Conservation (phyloP, 805 yeast genomes). For the Saturnispora zaruensis region DNA sequence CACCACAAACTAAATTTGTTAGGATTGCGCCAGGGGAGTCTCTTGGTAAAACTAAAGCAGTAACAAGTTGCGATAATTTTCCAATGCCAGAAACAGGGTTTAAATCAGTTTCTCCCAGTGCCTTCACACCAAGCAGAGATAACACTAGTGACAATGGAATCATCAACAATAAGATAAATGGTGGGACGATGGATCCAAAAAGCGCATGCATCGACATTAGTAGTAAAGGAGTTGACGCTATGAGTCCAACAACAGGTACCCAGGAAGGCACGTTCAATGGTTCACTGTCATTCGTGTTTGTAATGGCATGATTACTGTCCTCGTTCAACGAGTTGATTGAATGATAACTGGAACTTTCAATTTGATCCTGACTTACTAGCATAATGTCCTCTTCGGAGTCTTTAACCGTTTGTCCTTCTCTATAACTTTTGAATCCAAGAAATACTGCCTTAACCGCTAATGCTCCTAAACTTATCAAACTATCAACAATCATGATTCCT, state of each 20-base stretch:
- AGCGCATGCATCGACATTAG: conserved; percentile 53
- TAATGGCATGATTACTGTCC: conserved; percentile 28
- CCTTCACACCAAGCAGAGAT: conserved; percentile 83
- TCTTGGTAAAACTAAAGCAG: conserved; percentile 72
- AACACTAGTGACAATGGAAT: conserved; percentile 67
- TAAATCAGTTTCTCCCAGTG: conserved; percentile 92
- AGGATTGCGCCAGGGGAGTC: conserved; percentile 73
- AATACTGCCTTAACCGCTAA: not conserved
- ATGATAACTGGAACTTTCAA: not conserved
- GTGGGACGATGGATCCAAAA: conserved; percentile 65
- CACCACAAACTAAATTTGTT: conserved; percentile 88
- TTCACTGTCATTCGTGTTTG: not conserved
- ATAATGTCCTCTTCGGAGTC: not conserved
- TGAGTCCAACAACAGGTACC: conserved; percentile 40
- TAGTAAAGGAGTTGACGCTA: conserved; percentile 60
- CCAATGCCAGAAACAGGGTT: conserved; percentile 98
- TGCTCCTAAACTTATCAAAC: conserved; percentile 58
- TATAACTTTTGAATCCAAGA: not conserved
- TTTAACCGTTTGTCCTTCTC: not conserved
- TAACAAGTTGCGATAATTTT: conserved; percentile 79
- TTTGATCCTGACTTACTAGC: not conserved
- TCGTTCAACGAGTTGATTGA: not conserved
- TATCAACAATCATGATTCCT: conserved; percentile 90
- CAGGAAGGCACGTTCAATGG: conserved; percentile 2
- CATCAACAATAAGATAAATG: conserved; percentile 60